Evolutionary conservation across 495 filamentous ascomycete species (phyloP).

Genomic region (Penicillium soppii): DNA sequence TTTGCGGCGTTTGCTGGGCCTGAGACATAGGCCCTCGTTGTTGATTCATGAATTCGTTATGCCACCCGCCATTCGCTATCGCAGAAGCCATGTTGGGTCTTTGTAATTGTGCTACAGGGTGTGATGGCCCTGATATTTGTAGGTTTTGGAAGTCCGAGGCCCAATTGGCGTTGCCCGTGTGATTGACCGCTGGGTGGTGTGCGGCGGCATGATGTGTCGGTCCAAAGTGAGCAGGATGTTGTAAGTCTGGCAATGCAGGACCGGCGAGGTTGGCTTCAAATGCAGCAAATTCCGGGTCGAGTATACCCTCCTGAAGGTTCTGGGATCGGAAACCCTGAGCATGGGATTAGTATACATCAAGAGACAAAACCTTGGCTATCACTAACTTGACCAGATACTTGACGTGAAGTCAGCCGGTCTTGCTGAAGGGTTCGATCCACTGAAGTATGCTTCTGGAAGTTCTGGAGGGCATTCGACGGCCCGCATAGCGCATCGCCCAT

Average conservation of each 20-base stretch:
- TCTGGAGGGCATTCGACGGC: conserved; percentile 84
- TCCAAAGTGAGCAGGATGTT: conserved; percentile 30
- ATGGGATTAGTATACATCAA: conserved; percentile 10
- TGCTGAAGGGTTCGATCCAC: conserved; percentile 82
- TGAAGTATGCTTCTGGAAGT: conserved; percentile 76
- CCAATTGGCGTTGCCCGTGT: conserved; percentile 35
- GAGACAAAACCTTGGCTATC: not conserved
- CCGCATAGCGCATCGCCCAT: conserved; percentile 88
- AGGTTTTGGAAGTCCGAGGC: conserved; percentile 52
- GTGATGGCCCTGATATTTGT: conserved; percentile 38
- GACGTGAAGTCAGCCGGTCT: conserved; percentile 62
- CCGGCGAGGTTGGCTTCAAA: conserved; percentile 58
- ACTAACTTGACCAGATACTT: conserved; percentile 56
- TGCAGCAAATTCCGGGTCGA: conserved; percentile 70
- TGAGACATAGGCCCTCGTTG: conserved; percentile 21
- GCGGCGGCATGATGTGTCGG: conserved; percentile 13
- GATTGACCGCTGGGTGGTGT: conserved; percentile 20
- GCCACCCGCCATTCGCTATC: conserved; percentile 44
- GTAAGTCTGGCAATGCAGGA: conserved; percentile 29
- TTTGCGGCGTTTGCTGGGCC: conserved; percentile 22
- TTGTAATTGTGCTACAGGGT: conserved; percentile 34
- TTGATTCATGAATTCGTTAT: conserved; percentile 52
- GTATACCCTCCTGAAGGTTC: conserved; percentile 49
- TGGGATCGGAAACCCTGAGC: conserved; percentile 63
- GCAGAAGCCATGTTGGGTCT: conserved; percentile 29